These are phyloP conservation scores for Candida maris DNA, from an alignment of 805 yeast genomes.

Conservation along the genomic window DNA sequence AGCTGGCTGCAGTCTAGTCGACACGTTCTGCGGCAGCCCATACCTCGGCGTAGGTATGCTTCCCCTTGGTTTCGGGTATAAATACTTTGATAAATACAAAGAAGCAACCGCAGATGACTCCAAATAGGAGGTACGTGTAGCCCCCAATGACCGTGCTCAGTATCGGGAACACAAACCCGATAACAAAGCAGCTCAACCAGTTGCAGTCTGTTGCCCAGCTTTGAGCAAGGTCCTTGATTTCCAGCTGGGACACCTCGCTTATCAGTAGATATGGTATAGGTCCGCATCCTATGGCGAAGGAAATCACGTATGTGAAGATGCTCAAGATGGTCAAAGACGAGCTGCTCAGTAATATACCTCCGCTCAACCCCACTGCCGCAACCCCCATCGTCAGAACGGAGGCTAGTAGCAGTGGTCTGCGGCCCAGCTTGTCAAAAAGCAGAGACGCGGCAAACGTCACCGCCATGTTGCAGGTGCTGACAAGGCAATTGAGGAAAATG, in stretches of 20 bases:
- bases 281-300: conserved; percentile 90
- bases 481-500: conserved; percentile 65
- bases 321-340: conserved; percentile 55
- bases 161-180: conserved; percentile 79
- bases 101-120: conserved; percentile 50
- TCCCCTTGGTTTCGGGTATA: conserved; percentile 79
- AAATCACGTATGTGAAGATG: conserved; percentile 69
- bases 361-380: conserved; percentile 58
- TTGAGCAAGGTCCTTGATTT: conserved; percentile 83
- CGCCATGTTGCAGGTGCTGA: conserved; percentile 70
- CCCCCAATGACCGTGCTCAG: conserved; percentile 68
- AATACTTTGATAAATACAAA: conserved; percentile 41
- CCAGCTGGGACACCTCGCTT: conserved; percentile 80
- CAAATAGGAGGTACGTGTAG: conserved; percentile 70
- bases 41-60: conserved; percentile 56
- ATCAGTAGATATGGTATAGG: conserved; percentile 92
- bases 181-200: conserved; percentile 84
- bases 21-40: conserved; percentile 41
- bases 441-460: conserved; percentile 74
- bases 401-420: conserved; percentile 64
- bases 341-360: conserved; percentile 53
- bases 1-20: not conserved
- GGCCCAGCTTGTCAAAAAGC: conserved; percentile 70
- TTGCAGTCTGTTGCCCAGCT: conserved; percentile 88
- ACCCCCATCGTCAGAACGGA: conserved; percentile 70